Evolutionary conservation across 768 basidiomycete genomes (phyloP).

Genomic region (Boletus sensibilis): DNA sequence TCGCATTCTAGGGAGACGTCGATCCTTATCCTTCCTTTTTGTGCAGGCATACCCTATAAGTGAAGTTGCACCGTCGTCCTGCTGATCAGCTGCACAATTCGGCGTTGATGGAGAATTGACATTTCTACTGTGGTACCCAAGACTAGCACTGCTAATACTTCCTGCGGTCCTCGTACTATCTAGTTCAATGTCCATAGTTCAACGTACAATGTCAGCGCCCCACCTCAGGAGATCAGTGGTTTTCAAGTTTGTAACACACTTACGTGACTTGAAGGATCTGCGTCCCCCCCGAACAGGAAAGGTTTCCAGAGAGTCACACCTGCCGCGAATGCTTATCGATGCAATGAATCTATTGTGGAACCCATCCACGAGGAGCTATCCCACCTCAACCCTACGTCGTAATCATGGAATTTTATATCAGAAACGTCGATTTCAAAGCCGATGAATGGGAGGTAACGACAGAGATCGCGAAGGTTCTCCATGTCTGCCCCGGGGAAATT

Average conservation of each 20-base stretch:
- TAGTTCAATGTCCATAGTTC: not conserved
- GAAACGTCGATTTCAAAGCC: constrained; percentile 36
- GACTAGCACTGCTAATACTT: not conserved
- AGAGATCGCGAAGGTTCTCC: constrained; percentile 54
- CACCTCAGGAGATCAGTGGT: not conserved
- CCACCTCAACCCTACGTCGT: not conserved
- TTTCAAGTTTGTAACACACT: not conserved
- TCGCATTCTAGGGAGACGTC: not conserved
- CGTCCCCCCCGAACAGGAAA: constrained; percentile 10
- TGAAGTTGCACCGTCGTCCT: constrained; percentile 4
- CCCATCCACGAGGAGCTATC: not conserved
- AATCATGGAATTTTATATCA: constrained; percentile 41
- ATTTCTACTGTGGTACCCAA: not conserved
- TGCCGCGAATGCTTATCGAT: constrained; percentile 8
- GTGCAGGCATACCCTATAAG: constrained; percentile 32
- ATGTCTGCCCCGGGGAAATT: constrained; percentile 36
- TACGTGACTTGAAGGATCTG: constrained; percentile 1
- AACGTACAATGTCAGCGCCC: not conserved
- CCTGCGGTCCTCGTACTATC: not conserved
- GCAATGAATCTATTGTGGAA: not conserved
- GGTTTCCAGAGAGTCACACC: not conserved
- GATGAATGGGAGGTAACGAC: constrained; percentile 58
- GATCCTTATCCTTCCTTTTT: constrained; percentile 1
- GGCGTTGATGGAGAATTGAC: not conserved
- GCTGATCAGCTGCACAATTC: not conserved